phyloP scores from a whole-genome alignment of 2,329 filamentous ascomycete species.

The Xylaria hypoxylon region DNA sequence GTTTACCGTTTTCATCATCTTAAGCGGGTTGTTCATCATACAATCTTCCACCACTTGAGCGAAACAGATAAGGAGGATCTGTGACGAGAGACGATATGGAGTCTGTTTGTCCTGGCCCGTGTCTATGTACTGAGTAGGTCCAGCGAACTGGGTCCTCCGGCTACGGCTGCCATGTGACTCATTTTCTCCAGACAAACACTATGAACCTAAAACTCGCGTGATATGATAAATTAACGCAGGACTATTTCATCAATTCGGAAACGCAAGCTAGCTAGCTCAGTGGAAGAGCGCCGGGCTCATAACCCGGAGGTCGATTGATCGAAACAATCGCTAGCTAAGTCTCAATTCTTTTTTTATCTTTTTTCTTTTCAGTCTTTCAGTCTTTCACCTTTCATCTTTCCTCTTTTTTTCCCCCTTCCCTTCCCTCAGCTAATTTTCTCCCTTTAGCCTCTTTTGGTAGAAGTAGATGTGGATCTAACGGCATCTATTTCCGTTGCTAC shows the following conservation, averaged over 20 bases:
- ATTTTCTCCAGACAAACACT: background rate
- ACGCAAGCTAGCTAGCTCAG: conserved; percentile 44
- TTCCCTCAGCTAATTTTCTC: background rate
- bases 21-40: too few relatives aligned
- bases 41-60: too few relatives aligned
- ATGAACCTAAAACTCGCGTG: background rate
- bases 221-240: background rate
- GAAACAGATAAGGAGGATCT: too few relatives aligned
- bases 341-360: background rate
- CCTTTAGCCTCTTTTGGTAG: background rate
- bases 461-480: background rate
- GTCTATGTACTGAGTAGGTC: too few relatives aligned
- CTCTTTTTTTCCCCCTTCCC: background rate
- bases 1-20: too few relatives aligned
- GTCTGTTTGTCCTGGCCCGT: too few relatives aligned
- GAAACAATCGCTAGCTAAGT: conserved; percentile 51
- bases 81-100: too few relatives aligned
- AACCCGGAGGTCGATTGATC: conserved; percentile 53
- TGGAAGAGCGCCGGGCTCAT: conserved; percentile 53
- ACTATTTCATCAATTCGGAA: background rate
- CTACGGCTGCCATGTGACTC: conserved; percentile 8
- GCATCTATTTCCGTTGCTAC: background rate
- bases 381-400: background rate
- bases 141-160: too few relatives aligned
- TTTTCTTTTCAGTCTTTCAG: background rate